Base-by-base conservation (phyloP, 73 alveolate species). In the Paramecium pentaurelia region DNA sequence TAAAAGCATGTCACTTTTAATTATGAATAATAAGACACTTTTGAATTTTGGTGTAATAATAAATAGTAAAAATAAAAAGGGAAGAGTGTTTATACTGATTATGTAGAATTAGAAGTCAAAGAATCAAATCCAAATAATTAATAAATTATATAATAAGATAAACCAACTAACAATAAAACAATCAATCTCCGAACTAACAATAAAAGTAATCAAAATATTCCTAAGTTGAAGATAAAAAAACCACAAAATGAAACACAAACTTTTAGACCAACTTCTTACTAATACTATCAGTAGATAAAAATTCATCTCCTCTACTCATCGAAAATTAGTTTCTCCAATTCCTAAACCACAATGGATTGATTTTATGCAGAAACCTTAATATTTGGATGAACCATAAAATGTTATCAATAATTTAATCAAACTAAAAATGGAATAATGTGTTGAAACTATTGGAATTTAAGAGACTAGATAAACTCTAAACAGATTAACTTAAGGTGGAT, bases 11-110 rank as follows among this genome's bases (percentile, higher is more conserved):
- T 77, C 12, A 22, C 68, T 36, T 77, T 77, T 22, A 77, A 73
- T 16, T 14, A 77, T 77, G 91, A 80, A 27, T 80, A 80, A 47
- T 80, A 42, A 42, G 68, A 77, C 3, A 28, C 38, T 0, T 77
- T 77, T 77, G 90, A 77, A n/a, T 77, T 77, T 49, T 49, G 60
- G 60, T 49, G 28, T 49, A 49, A 49, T 49, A 49, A n/a, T 49
- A 49, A 49, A 25, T 20, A 25, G 32, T 3, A 27, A 8, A 80
- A 80, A 25, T 25, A 20, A 14, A 80, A 77, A 18, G 42, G 90
- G 12, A 22, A 28, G 14, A 42, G 73, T 22, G 49, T 77, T 0
- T 28, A 3, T n/a, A 77, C 75, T 38, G 38, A 18, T 14, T 42
- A 77, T 77, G 0, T 42, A 10, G 90, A 77, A 18, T n/a, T 49